A percentile compares a stretch with the other conserved stretches of the same genome.
Conservation (phyloP, 2,329 filamentous ascomycete species). For the Neocatenulostroma microsporum region DNA sequence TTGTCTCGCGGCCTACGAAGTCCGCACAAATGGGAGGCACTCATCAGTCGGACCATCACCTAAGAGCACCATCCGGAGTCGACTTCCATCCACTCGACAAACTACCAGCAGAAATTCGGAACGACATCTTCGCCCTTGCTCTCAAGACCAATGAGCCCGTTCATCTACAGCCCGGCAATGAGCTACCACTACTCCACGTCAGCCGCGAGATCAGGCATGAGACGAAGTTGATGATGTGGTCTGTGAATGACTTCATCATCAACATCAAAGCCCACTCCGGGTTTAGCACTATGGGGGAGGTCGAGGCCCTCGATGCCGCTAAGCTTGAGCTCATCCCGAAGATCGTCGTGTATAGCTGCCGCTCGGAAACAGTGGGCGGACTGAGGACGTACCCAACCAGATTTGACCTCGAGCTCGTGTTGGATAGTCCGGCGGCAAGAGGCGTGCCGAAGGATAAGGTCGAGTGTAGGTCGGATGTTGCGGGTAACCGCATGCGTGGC, state of each 20-base stretch:
- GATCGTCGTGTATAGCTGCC: background rate
- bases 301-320: background rate
- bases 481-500: too few species aligned
- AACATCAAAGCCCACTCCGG: background rate
- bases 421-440: background rate
- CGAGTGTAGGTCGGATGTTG: too few species aligned
- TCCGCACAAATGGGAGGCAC: too few species aligned
- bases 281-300: background rate
- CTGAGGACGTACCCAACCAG: background rate
- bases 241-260: background rate
- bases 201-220: background rate
- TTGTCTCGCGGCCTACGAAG: too few species aligned
- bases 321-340: background rate
- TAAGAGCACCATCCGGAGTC: too few species aligned
- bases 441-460: too few species aligned
- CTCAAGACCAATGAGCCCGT: background rate
- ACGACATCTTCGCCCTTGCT: constrained; percentile 1
- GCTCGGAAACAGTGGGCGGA: too few species aligned
- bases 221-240: background rate
- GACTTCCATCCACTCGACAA: too few species aligned
- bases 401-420: background rate
- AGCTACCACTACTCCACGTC: background rate
- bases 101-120: background rate
- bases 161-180: background rate
- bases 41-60: too few species aligned